Conservation (phyloP, 495 filamentous ascomycete genomes). For the Penicillium pancosmium region DNA sequence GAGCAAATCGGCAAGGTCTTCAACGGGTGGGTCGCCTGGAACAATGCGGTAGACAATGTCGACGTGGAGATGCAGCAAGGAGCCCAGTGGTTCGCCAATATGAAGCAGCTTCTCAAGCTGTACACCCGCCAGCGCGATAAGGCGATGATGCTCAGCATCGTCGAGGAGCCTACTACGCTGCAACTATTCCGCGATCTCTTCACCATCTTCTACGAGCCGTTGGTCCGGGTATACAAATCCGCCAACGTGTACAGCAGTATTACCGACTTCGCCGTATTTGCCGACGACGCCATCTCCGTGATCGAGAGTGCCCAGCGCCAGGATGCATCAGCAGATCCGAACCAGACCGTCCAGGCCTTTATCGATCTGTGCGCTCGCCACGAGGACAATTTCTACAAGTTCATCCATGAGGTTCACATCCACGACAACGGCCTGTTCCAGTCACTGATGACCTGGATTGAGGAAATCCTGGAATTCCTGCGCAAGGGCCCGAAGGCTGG, state of each 20-base stretch:
- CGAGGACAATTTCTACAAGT: slow-evolving; percentile 97
- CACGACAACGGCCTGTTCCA: slow-evolving; percentile 97
- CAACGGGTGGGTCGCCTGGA: slow-evolving; percentile 97
- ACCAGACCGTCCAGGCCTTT: slow-evolving; percentile 98
- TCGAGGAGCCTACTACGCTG: slow-evolving; percentile 92
- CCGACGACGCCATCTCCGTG: slow-evolving; percentile 87
- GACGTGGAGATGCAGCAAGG: slow-evolving; percentile 86
- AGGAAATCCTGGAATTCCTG: slow-evolving; percentile 93
- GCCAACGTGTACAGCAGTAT: slow-evolving; percentile 97
- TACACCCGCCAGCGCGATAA: slow-evolving; percentile 93
- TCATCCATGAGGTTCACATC: slow-evolving; percentile 96
- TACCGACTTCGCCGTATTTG: slow-evolving; percentile 91
- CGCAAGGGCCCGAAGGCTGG: slow-evolving; percentile 77
- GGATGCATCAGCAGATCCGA: slow-evolving; percentile 91
- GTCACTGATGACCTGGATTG: slow-evolving; percentile 94
- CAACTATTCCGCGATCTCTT: slow-evolving; percentile 95
- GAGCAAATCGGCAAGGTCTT: slow-evolving; percentile 82
- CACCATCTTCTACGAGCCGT: slow-evolving; percentile 97
- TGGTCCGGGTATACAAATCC: slow-evolving; percentile 96
- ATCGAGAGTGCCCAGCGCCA: slow-evolving; percentile 89
- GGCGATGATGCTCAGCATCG: slow-evolving; percentile 92
- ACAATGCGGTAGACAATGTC: slow-evolving; percentile 87
- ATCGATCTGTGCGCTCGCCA: slow-evolving; percentile 96
- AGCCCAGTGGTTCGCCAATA: slow-evolving; percentile 85
- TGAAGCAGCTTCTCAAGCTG: slow-evolving; percentile 94